Conservation (phyloP, 495 filamentous ascomycete genomes). For the Neurospora sp. region DNA sequence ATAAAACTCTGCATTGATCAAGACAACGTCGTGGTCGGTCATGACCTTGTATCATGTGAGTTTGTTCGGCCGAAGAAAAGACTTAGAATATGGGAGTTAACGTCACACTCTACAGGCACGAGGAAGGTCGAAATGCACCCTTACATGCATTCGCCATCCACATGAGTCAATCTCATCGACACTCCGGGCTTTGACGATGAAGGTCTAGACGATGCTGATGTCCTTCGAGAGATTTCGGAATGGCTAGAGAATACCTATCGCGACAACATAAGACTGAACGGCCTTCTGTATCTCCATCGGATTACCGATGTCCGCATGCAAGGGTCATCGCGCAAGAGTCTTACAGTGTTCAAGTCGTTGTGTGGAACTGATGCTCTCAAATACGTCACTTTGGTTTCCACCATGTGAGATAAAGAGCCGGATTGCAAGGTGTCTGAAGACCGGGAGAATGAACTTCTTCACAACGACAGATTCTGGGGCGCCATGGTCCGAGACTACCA, state of each 20-base stretch:
- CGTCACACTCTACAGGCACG: slow-evolving; percentile 2
- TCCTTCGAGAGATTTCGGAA: slow-evolving; percentile 25
- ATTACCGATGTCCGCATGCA: slow-evolving; percentile 30
- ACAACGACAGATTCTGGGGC: slow-evolving; percentile 27
- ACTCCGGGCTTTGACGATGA: slow-evolving; percentile 36
- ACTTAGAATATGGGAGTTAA: too few species aligned
- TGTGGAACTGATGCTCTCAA: slow-evolving; percentile 27
- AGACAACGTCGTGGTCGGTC: slow-evolving; percentile 11
- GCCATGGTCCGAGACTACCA: slow-evolving; percentile 19
- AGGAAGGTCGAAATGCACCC: neutral
- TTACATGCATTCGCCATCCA: neutral
- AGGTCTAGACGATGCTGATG: slow-evolving; percentile 20
- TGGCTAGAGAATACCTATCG: slow-evolving; percentile 10
- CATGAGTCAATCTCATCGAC: slow-evolving; percentile 20
- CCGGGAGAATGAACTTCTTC: slow-evolving; percentile 23
- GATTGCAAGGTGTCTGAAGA: neutral
- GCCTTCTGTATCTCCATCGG: slow-evolving; percentile 35
- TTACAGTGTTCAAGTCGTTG: slow-evolving; percentile 32
- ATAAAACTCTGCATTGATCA: slow-evolving; percentile 18
- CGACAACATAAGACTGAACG: slow-evolving; percentile 3
- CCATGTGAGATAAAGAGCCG: slow-evolving; percentile 29
- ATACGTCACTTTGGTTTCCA: slow-evolving; percentile 31
- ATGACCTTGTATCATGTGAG: slow-evolving; percentile 18
- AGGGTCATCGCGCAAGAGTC: slow-evolving; percentile 26
- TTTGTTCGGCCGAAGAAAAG: too few species aligned